These are phyloP conservation scores for Suillus discolor DNA, from an alignment of 768 basidiomycete genomes.

Conservation along the genomic window DNA sequence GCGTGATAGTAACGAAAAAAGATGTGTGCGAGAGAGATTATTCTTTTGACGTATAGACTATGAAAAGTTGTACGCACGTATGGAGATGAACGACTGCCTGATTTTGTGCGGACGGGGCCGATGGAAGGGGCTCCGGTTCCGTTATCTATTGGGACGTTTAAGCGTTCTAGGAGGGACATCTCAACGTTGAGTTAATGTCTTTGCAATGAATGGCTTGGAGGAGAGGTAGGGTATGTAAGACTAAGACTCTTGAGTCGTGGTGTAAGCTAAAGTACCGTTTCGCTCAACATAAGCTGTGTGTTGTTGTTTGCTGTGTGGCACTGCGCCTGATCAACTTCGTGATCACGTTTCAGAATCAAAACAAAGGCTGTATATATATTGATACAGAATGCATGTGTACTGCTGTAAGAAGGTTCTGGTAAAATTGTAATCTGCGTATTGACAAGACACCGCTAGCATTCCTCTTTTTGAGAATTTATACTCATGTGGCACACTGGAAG, in stretches of 20 bases:
- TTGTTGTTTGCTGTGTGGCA: conserved; percentile 32
- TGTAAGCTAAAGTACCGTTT: neutral
- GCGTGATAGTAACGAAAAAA: neutral
- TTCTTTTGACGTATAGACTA: conserved; percentile 8
- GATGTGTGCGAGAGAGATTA: neutral
- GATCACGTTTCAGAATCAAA: neutral
- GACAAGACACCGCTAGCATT: neutral
- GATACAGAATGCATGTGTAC: neutral
- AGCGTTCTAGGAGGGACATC: conserved; percentile 34
- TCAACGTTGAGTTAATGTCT: neutral
- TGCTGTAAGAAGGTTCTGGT: neutral
- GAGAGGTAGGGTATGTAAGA: neutral
- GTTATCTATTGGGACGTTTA: conserved; percentile 29
- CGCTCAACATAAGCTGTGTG: conserved; percentile 19
- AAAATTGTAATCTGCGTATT: neutral
- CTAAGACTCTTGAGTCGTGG: neutral
- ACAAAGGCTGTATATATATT: neutral
- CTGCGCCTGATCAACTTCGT: neutral
- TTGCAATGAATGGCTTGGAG: neutral
- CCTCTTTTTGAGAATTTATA: neutral
- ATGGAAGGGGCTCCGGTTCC: neutral
- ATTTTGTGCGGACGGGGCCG: conserved; percentile 34
- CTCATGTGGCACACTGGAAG: neutral
- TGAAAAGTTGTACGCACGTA: conserved; percentile 37
- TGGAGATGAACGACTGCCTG: conserved; percentile 32